Base-by-base conservation (phyloP, 495 filamentous ascomycete species). In the Pseudomonodictys pantanalensis region DNA sequence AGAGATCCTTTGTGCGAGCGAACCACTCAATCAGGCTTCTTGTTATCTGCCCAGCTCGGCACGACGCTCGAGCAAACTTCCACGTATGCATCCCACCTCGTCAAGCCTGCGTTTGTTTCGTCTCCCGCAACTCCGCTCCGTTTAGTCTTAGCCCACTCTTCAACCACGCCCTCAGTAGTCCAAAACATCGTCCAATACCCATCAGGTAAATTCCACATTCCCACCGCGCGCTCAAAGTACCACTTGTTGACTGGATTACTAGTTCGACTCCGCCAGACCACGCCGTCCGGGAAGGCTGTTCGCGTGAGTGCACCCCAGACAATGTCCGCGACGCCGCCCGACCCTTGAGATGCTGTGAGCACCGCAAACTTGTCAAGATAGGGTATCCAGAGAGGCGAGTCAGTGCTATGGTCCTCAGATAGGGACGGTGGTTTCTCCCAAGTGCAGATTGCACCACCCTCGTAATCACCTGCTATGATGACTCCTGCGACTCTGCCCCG, bases 361-460 rank as follows among this genome's bases (percentile, higher is more conserved):
- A 97, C 93, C 2, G 93, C 93, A 69, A 99, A 99, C 74, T 99
- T 99, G 70, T 99, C 93, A 22, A 99, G 76, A 71, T 99, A 99
- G 0, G 92, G 95, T 0, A 99, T 87, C 69, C 90, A 79, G 3
- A 84, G 76, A 8, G 75, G 74, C 18, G 71, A 63, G 42, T 75
- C 77, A 72, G 76, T 43, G 79, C 75, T 80, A 53, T 79, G 78
- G 75, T 80, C 75, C 17, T 69, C 49, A 23, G 64, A 43, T 1
- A 85, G 71, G 0, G 79, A 79, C 0, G 83, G 83, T 0, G 92
- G 90, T 28, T 78, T 75, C 77, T 99, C 93, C 93, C 93, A 99
- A 1, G 93, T 99, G 17, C 97, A 75, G 30, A 99, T 83, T 8
- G 93, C 93, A 1, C 89, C 93, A 48, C 93, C 93, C 77, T 97